Evolutionary conservation across 768 basidiomycete genomes (phyloP).

Genomic region (Hypholoma sublateritium): DNA sequence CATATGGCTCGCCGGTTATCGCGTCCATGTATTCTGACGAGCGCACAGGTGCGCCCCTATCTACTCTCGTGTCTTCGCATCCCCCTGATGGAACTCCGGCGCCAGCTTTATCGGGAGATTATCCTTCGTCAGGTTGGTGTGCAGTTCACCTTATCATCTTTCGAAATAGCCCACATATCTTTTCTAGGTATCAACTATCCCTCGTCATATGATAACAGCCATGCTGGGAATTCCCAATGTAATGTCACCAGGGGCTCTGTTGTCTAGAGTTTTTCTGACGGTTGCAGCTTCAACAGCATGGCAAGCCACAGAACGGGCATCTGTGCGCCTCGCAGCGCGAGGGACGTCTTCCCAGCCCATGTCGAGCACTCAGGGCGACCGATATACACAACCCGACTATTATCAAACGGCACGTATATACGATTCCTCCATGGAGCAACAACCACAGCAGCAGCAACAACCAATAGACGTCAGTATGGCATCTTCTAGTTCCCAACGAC

Average conservation of each 20-base stretch:
- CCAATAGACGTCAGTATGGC: neutral
- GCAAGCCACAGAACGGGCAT: constrained; percentile 54
- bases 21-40: constrained; percentile 57
- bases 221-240: neutral
- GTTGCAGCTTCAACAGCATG: constrained; percentile 35
- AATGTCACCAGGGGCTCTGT: neutral
- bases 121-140: neutral
- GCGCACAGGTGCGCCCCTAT: constrained; percentile 45
- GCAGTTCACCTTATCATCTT: neutral
- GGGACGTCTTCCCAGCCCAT: constrained; percentile 32
- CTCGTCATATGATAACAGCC: constrained; percentile 29
- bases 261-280: constrained; percentile 2
- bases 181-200: constrained; percentile 14
- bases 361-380: constrained; percentile 24
- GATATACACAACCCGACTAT: constrained; percentile 30
- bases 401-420: constrained; percentile 27
- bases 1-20: constrained; percentile 45
- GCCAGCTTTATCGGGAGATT: constrained; percentile 30
- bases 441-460: constrained; percentile 15
- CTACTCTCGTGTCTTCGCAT: constrained; percentile 4
- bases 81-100: neutral
- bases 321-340: constrained; percentile 59
- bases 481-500: constrained; percentile 4
- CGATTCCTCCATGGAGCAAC: constrained; percentile 7
- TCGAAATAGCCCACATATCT: constrained; percentile 1